Evolutionary conservation across 441 rosid species (phyloP).

Genomic region (Isatis lusitanica): DNA sequence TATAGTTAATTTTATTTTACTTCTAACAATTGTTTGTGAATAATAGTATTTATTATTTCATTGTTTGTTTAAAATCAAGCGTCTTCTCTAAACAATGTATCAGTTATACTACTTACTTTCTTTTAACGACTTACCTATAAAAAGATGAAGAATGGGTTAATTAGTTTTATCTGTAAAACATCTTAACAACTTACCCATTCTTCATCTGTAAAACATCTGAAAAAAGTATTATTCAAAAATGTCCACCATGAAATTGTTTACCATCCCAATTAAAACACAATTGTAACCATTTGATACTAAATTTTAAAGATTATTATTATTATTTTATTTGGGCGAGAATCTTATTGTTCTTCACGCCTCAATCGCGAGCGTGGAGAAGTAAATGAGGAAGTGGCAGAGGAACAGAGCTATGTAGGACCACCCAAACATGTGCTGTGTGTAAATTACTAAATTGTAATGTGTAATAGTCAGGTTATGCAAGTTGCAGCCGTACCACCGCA

Average conservation of each 20-base stretch:
- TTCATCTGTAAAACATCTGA: too few species aligned
- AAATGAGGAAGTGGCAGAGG: constrained; percentile 7
- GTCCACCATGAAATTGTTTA: background rate
- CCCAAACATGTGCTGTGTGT: constrained; percentile 19
- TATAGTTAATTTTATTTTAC: too few species aligned
- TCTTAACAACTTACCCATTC: too few species aligned
- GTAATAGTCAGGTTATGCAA: constrained; percentile 20
- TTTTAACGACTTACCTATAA: too few species aligned
- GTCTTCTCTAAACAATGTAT: too few species aligned
- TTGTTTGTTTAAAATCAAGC: too few species aligned
- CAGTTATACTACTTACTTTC: too few species aligned
- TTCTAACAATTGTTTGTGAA: too few species aligned
- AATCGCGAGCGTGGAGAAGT: background rate
- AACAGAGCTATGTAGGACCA: constrained; percentile 11
- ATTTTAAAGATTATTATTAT: background rate
- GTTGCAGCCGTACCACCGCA: constrained; percentile 16
- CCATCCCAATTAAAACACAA: background rate
- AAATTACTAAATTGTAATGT: background rate
- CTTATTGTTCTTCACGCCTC: background rate
- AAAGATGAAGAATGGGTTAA: too few species aligned
- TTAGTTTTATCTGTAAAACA: too few species aligned
- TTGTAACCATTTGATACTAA: background rate
- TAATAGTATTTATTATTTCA: too few species aligned
- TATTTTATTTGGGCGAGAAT: background rate
- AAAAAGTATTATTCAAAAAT: background rate